Evolutionary conservation across 116 monocot genomes (phyloP).

Genomic region (Papilionanthe hybrid): DNA sequence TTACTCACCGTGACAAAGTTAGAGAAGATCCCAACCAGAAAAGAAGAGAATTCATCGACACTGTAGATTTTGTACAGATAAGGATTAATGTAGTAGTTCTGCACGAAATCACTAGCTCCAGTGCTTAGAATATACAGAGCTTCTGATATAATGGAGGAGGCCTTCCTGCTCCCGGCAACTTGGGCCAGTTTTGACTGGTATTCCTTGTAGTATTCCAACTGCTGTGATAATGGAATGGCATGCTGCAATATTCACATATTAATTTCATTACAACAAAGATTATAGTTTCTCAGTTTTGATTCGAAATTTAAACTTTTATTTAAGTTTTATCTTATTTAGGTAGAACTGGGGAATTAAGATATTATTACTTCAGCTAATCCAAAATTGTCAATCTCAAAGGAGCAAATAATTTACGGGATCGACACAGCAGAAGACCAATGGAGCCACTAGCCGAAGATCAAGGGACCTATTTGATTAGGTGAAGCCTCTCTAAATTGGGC

Average conservation of each 20-base stretch:
- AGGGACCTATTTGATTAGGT: too few species aligned
- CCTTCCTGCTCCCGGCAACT: constrained; percentile 50
- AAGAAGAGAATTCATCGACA: constrained; percentile 48
- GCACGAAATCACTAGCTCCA: constrained; percentile 70
- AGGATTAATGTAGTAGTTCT: constrained; percentile 91
- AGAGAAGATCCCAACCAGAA: constrained; percentile 55
- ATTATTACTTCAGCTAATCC: too few species aligned
- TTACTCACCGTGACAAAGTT: constrained; percentile 42
- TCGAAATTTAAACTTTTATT: too few species aligned
- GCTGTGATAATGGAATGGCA: constrained; percentile 65
- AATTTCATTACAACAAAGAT: neutral
- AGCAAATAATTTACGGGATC: too few species aligned
- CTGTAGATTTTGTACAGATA: constrained; percentile 54
- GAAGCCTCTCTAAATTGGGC: too few species aligned
- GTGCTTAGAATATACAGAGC: constrained; percentile 64
- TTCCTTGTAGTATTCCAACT: constrained; percentile 70
- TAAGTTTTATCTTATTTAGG: too few species aligned
- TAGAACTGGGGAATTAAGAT: too few species aligned
- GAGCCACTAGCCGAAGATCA: too few species aligned
- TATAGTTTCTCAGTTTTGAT: too few species aligned
- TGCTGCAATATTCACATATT: constrained; percentile 32
- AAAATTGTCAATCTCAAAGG: too few species aligned
- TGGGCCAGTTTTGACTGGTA: constrained; percentile 66
- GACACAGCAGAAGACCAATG: too few species aligned
- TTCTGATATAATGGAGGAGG: constrained; percentile 48